Evolutionary conservation across 257 asterid genomes (phyloP), one percentile per base, ranked within the genome.

Genomic region (Solanum chilense): DNA sequence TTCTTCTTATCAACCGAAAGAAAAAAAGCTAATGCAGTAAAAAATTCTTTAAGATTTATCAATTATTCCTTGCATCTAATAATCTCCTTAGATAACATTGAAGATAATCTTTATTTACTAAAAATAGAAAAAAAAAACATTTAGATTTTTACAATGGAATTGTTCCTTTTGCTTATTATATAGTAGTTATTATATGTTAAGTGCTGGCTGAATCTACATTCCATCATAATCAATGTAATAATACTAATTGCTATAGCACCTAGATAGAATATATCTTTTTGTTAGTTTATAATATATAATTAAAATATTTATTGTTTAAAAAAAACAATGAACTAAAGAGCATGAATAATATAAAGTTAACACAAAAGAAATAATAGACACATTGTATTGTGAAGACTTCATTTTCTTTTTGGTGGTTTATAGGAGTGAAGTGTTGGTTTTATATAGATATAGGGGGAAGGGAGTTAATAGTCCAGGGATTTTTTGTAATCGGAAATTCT

Each of bases 1-100:
- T 86, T 85, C 88, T 27, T 89, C 27, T 87, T 56, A 83, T 76
- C 89, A 74, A 45, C 64, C 66, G 27, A 80, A 58, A 27, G 31
- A 37, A 25, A 16, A 16, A 89, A 42, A 58, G 5, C 45, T 70
- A 71, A 33, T 13, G 35, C 70, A 44, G 18, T 49, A 29, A 47
- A 87, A n/a, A 64, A 71, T 45, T 85, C 60, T 44, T 62, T 62
- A 16, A 83, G 33, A 10, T n/a, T 31, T 81, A 18, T 86, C 85
- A 86, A 87, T 21, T 86, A 66, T 86, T 86, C 89, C 25, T 68
- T 76, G 69, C 35, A 78, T 45, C 13, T 78, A 45, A 78, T 44
- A 44, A 15, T 25, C 27, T 27, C 66, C 68, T 47, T 47, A 47
- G 68, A 80, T 25, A 85, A 80, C 39, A 73, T 52, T 80, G 0